Evolutionary conservation across 257 asterid species (phyloP), one percentile per base, ranked within the genome.

Genomic region (Cynanchum wilfordii): DNA sequence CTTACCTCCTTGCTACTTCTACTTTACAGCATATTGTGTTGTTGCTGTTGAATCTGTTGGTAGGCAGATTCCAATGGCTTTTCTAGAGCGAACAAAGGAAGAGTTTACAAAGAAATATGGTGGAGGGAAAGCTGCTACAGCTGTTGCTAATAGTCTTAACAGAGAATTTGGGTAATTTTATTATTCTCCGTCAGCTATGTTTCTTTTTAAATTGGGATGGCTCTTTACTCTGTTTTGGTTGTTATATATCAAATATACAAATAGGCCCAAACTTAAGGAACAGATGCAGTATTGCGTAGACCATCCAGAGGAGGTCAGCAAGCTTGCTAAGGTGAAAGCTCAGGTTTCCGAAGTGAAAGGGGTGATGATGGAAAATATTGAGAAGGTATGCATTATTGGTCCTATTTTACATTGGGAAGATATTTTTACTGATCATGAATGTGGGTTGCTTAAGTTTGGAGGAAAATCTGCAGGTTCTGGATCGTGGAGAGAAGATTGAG

Each of bases 301-400:
- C 82, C 95, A 94, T 78, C 97, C 99, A 30, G 99, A 94, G 64
- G 99, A 94, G 84, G 79, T 94, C 79, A 91, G 85, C 78, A 94
- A 94, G 86, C 83, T 94, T 58, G 66, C 97, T 2, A 86, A 91
- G 86, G 97, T 94, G 85, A 89, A 89, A 85, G 97, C 97, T 77
- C 97, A 91, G 86, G 97, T 94, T 82, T 78, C 94, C 47, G 97
- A 91, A 89, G 98, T 93, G 74, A 93, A 93, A 77, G 98, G 97
- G 68, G 98, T 93, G 79, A 93, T 93, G 98, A 93, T 91, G 96
- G 98, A 93, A 73, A 93, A 93, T 79, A 93, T 93, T 68, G 98
- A 93, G 78, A 93, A 93, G 96, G 98, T 87, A 74, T 50, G 63
- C 7, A 4, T 33, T 44, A 25, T n/a, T 66, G 5, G 33, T 42